Conservation (phyloP, 192 early-diverging fungal genomes). For the Podila epicladia region DNA sequence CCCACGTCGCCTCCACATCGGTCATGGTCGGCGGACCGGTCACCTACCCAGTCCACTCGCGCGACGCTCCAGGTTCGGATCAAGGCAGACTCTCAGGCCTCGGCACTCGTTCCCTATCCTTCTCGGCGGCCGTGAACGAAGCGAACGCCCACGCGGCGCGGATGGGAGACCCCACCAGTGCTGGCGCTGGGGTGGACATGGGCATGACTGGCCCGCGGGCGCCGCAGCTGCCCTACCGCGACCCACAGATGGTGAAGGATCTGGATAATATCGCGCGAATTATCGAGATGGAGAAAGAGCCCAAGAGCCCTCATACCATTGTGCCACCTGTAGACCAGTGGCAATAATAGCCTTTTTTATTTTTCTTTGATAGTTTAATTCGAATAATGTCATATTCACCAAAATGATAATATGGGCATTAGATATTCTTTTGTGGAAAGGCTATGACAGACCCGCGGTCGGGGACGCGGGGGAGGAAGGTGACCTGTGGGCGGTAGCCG, state of each 20-base stretch:
- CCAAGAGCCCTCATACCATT: constrained; percentile 33
- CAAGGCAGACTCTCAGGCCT: background rate
- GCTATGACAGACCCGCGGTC: background rate
- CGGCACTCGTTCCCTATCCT: too few relatives aligned
- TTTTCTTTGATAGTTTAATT: background rate
- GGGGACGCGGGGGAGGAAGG: background rate
- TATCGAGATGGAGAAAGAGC: constrained; percentile 17
- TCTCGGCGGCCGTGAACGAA: too few relatives aligned
- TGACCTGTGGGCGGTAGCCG: constrained; percentile 11
- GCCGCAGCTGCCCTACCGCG: constrained; percentile 6
- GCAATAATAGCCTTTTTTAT: background rate
- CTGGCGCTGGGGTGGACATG: background rate
- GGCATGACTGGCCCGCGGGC: background rate
- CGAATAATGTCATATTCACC: background rate
- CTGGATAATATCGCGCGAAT: constrained; percentile 22
- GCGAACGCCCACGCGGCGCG: too few relatives aligned
- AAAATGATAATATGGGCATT: background rate
- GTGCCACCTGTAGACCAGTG: background rate
- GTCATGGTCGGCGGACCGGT: constrained; percentile 27
- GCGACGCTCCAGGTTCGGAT: background rate
- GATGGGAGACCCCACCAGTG: background rate
- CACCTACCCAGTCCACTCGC: background rate
- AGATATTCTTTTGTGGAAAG: constrained; percentile 5
- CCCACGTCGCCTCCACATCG: background rate
- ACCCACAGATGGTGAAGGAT: constrained; percentile 32